These are phyloP conservation scores for Malus domestica DNA, from an alignment of 306 rosid genomes.

Conservation along the genomic window DNA sequence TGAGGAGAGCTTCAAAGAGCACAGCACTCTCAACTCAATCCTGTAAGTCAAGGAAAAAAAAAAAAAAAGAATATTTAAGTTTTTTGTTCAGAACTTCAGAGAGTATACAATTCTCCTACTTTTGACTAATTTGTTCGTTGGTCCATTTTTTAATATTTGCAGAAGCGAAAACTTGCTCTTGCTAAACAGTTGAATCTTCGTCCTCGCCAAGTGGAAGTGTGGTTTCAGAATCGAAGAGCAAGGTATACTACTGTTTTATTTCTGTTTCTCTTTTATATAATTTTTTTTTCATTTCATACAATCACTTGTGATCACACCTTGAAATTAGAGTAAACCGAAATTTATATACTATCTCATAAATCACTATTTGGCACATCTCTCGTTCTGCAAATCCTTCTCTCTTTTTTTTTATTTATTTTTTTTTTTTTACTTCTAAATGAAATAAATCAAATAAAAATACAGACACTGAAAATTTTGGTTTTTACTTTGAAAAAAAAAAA, in stretches of 20 bases:
- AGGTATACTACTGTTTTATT: slow-evolving; percentile 32
- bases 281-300: neutral
- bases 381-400: no score
- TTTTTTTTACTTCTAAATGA: no score
- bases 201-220: slow-evolving; percentile 97
- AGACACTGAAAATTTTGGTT: neutral
- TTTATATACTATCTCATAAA: neutral
- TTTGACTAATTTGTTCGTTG: neutral
- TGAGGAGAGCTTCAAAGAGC: slow-evolving; percentile 90
- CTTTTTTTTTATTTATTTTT: no score
- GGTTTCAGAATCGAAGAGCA: slow-evolving; percentile 98
- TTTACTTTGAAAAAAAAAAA: neutral
- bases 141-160: neutral
- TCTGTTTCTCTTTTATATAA: neutral
- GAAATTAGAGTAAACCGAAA: neutral
- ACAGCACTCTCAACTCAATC: slow-evolving; percentile 87
- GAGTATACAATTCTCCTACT: neutral
- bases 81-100: neutral
- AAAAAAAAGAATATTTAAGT: neutral
- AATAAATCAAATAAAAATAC: neutral
- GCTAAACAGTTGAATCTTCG: slow-evolving; percentile 84
- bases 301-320: neutral
- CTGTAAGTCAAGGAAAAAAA: slow-evolving; percentile 35
- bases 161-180: slow-evolving; percentile 82
- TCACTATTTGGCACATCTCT: neutral